Base-by-base conservation (phyloP, 208 protist genomes). In the Vickermania ingenoplastis region DNA sequence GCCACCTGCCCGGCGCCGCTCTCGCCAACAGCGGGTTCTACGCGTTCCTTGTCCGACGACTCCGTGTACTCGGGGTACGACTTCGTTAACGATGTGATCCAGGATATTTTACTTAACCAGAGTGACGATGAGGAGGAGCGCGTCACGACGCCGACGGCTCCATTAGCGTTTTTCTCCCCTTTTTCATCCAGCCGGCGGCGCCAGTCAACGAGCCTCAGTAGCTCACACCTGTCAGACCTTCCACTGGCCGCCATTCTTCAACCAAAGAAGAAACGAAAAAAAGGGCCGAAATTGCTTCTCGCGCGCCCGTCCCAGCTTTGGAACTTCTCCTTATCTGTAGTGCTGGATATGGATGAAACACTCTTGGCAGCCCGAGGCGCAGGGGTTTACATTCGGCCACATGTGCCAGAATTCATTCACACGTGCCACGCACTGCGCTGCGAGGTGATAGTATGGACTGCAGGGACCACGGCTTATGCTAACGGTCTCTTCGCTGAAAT, bases 291-390 rank as follows among this genome's bases (percentile, higher is more conserved):
- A 13, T 25, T 21, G 54, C 36, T 45, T 7, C 36, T 45, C 36
- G 36, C 36, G 7, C 7, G 17, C 11, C 36, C 36, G 36, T 45
- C 36, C 36, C 17, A 17, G 11, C 11, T 45, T 7, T 7, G 11
- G 7, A 7, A 45, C 7, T 45, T 45, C 17, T 45, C 72, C 0
- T 69, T 94, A 29, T 79, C 82, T 3, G 70, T 91, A 7, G 79
- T 94, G 0, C 63, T 94, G 36, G 87, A 94, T 59, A 36, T 94
- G 4, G 83, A 94, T 49, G 83, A 94, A 60, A 91, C 87, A 24
- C 63, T 94, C 0, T 79, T 94, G 2, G 61, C 41, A 1, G 82
- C 84, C 14, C 81, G 84, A 0, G n/a, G 78, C n/a, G 82, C 71
- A 1, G 27, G 53, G 50, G 73, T 92, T 7, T 55, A 77, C 13